phyloP scores from a whole-genome alignment of 2,329 filamentous ascomycete species.

The Colletotrichum sidae region DNA sequence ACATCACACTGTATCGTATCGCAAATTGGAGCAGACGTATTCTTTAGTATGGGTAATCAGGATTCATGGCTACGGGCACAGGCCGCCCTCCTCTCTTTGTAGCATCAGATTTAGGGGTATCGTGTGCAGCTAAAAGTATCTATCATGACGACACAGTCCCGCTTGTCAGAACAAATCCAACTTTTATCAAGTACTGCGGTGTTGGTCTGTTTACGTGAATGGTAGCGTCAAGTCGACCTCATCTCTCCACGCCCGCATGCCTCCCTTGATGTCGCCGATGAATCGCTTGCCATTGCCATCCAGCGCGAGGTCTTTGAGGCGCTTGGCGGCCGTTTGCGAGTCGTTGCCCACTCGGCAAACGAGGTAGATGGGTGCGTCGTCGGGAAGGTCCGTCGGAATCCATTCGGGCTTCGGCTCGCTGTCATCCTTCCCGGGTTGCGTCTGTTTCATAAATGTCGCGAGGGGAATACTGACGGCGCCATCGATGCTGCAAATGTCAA shows the following conservation, averaged over 20 bases:
- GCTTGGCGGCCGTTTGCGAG: slow-evolving; percentile 76
- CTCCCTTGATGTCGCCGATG: slow-evolving; percentile 78
- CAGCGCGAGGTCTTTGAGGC: slow-evolving; percentile 71
- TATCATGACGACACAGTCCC: slow-evolving; percentile 41
- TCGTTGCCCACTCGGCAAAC: slow-evolving; percentile 84
- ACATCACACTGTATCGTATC: not conserved
- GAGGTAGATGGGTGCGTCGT: slow-evolving; percentile 71
- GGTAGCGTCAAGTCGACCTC: slow-evolving; percentile 71
- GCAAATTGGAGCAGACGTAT: slow-evolving; percentile 11
- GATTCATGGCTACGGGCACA: slow-evolving; percentile 32
- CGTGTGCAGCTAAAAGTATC: slow-evolving; percentile 34
- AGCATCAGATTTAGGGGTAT: slow-evolving; percentile 27
- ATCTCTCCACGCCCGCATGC: slow-evolving; percentile 78
- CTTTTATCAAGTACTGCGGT: not conserved
- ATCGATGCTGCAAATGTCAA: slow-evolving; percentile 80
- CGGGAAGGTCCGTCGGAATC: slow-evolving; percentile 52
- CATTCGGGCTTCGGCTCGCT: slow-evolving; percentile 45
- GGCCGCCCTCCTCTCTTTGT: slow-evolving; percentile 29
- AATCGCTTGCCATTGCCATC: slow-evolving; percentile 64
- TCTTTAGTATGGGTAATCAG: slow-evolving; percentile 28
- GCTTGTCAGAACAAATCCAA: slow-evolving; percentile 42
- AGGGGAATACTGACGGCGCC: slow-evolving; percentile 79
- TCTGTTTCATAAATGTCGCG: slow-evolving; percentile 66
- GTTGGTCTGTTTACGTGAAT: slow-evolving; percentile 54
- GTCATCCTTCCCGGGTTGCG: slow-evolving; percentile 40